Percentiles rank a stretch among this genome's conserved stretches.
Evolutionary conservation across 1,139 yeast species (phyloP).

Genomic region (Saccharomyces hybrid): DNA sequence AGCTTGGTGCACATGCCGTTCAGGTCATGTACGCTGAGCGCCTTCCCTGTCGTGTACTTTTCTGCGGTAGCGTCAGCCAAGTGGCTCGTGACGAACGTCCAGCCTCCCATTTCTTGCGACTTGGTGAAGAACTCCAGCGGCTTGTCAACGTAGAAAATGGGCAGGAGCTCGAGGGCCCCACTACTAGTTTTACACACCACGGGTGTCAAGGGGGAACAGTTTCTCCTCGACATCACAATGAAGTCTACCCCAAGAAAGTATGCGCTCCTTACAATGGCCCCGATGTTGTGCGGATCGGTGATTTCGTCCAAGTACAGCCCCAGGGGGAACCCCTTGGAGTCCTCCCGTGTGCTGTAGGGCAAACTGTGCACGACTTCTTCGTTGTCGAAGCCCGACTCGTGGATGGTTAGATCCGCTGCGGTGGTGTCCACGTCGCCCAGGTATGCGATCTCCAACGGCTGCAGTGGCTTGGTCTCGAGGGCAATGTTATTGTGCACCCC

Average conservation of each 20-base stretch:
- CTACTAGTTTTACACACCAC: conserved; percentile 75
- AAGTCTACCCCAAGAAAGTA: conserved; percentile 82
- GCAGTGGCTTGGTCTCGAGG: conserved; percentile 56
- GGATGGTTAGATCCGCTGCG: conserved; percentile 12
- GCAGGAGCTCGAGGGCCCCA: conserved; percentile 77
- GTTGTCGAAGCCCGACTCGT: conserved; percentile 3
- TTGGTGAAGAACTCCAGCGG: conserved; percentile 57
- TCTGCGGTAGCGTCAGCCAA: conserved; percentile 8
- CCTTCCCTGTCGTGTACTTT: conserved; percentile 28
- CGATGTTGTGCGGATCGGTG: conserved; percentile 85
- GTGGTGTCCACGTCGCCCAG: conserved; percentile 33
- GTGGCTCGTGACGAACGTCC: conserved; percentile 64
- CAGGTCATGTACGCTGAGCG: conserved; percentile 40
- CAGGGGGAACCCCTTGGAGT: conserved; percentile 43
- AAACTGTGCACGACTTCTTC: background rate
- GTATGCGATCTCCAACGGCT: conserved; percentile 37
- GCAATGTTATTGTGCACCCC: conserved; percentile 83
- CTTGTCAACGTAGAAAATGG: conserved; percentile 49
- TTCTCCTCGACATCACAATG: conserved; percentile 59
- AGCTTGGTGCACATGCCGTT: conserved; percentile 37
- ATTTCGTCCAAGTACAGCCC: conserved; percentile 76
- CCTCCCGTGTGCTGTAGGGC: background rate
- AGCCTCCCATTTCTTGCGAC: conserved; percentile 46
- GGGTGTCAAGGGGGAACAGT: conserved; percentile 63
- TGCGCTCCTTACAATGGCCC: conserved; percentile 78